Conservation (phyloP, 2,329 filamentous ascomycete species). For the Pseudogymnoascus sp. region DNA sequence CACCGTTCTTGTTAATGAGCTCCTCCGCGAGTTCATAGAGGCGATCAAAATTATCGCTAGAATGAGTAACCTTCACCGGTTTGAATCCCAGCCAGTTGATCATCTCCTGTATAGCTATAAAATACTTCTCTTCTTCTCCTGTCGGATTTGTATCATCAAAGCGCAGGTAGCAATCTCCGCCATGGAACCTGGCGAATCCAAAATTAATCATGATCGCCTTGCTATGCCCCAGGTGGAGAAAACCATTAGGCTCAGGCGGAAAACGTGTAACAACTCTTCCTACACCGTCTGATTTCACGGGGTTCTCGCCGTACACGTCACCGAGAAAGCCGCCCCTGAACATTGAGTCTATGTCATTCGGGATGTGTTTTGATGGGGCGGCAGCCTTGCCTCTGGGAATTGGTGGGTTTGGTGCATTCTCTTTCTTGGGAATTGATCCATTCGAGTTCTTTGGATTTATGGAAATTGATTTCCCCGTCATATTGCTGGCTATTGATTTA, state of each 20-base stretch:
- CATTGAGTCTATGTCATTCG: constrained; percentile 55
- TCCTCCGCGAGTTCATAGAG: constrained; percentile 86
- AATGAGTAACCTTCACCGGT: constrained; percentile 73
- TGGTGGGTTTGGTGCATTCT: constrained; percentile 31
- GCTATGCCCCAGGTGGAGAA: constrained; percentile 84
- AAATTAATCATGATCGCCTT: constrained; percentile 97
- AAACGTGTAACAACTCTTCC: constrained; percentile 63
- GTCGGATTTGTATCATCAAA: constrained; percentile 96
- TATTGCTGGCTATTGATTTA: background rate
- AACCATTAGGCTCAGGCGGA: constrained; percentile 86
- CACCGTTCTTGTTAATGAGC: constrained; percentile 61
- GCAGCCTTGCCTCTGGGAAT: constrained; percentile 25
- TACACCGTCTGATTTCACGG: constrained; percentile 36
- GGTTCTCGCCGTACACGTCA: constrained; percentile 62
- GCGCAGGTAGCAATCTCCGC: constrained; percentile 56
- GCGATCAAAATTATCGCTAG: constrained; percentile 77
- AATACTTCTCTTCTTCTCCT: constrained; percentile 84
- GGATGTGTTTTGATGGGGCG: constrained; percentile 26
- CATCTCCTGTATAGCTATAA: constrained; percentile 77
- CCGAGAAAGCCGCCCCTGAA: constrained; percentile 73
- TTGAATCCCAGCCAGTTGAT: constrained; percentile 80
- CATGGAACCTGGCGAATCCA: constrained; percentile 79
- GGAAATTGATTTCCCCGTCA: background rate
- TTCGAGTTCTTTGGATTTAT: constrained; percentile 42
- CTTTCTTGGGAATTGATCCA: constrained; percentile 43